phyloP scores from a whole-genome alignment of 495 filamentous ascomycete genomes.

The Halenospora varia region DNA sequence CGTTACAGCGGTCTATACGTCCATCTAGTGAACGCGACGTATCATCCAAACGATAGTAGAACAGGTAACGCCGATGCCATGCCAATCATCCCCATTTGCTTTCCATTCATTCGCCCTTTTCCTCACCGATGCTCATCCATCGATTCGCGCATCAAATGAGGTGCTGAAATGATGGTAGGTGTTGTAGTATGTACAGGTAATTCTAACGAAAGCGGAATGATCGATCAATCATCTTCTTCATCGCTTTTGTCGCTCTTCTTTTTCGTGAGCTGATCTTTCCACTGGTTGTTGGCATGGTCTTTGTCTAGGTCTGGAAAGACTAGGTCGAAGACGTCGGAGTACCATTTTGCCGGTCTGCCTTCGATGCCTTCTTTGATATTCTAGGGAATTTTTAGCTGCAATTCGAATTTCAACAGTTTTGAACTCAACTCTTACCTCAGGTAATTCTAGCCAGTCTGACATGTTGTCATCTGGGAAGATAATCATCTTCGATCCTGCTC shows the following conservation, averaged over 20 bases:
- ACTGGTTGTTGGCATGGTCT: conserved; percentile 63
- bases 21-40: background rate
- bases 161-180: background rate
- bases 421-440: conserved; percentile 63
- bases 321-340: conserved; percentile 86
- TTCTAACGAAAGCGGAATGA: background rate
- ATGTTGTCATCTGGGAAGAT: conserved; percentile 94
- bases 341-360: conserved; percentile 88
- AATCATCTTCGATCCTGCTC: conserved; percentile 91
- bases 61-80: background rate
- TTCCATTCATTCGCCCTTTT: too few relatives aligned
- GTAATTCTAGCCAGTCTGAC: conserved; percentile 96
- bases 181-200: conserved; percentile 2
- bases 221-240: conserved; percentile 31
- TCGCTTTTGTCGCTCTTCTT: conserved; percentile 42
- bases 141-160: background rate
- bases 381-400: conserved; percentile 42
- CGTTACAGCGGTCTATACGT: background rate
- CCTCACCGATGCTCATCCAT: background rate
- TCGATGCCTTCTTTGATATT: conserved; percentile 96
- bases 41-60: background rate
- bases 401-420: background rate
- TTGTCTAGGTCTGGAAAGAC: conserved; percentile 82
- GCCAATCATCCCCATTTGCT: background rate
- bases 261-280: conserved; percentile 67